Percentiles rank a stretch among this genome's conserved stretches.
Conservation (phyloP, 2,329 filamentous ascomycete genomes). For the Colletotrichum sp. region DNA sequence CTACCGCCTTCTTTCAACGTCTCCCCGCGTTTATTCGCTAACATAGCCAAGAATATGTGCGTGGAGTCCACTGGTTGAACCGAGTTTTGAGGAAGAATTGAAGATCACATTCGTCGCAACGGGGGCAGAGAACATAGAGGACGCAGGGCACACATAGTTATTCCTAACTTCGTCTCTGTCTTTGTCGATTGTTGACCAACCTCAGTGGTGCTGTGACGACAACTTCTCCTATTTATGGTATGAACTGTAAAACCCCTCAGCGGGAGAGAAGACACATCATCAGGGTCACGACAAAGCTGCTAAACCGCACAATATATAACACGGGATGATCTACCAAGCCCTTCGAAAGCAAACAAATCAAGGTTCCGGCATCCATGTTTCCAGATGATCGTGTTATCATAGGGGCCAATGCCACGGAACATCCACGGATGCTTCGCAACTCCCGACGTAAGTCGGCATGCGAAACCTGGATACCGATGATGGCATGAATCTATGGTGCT, state of each 20-base stretch:
- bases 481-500: rapidly evolving
- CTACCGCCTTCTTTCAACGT: not conserved
- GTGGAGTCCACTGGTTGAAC: not conserved
- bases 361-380: not conserved
- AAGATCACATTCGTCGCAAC: not conserved
- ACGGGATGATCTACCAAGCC: not conserved
- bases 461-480: rapidly evolving
- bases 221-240: rapidly evolving
- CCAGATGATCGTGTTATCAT: not conserved
- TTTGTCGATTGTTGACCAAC: not conserved
- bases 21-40: not conserved
- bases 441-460: not conserved
- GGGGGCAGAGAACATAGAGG: not conserved
- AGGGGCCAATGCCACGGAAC: not conserved
- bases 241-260: not conserved
- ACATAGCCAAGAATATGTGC: not conserved
- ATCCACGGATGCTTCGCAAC: not conserved
- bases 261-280: not conserved
- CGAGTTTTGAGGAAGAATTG: not conserved
- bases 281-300: not conserved
- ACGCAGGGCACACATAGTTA: not conserved
- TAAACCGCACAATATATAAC: rapidly evolving
- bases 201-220: not conserved
- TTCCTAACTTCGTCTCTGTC: too few species aligned
- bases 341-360: not conserved